Conservation (phyloP, 148 eudicot genomes). For the Silene uniflora region DNA sequence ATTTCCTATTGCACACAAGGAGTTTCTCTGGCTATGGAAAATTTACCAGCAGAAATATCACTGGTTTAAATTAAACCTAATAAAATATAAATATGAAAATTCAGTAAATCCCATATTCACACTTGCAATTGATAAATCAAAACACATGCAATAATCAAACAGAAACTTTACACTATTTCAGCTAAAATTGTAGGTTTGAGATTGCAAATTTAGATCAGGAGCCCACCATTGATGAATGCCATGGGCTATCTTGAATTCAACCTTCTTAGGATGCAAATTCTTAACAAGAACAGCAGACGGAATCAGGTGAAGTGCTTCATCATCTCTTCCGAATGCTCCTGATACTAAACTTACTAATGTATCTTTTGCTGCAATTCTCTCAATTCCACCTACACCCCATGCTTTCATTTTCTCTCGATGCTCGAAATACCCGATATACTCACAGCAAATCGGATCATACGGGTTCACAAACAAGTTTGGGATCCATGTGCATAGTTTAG, state of each 20-base stretch:
- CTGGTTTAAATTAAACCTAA: too few species aligned
- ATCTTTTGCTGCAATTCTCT: slow-evolving; percentile 26
- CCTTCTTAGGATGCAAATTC: slow-evolving; percentile 21
- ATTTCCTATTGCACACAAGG: too few species aligned
- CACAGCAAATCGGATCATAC: slow-evolving; percentile 32
- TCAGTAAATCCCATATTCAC: neutral
- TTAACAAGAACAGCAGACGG: slow-evolving; percentile 31
- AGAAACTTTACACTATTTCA: neutral
- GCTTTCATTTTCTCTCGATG: slow-evolving; percentile 32
- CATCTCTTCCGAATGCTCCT: slow-evolving; percentile 29
- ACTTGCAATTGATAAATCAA: neutral
- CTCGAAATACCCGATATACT: slow-evolving; percentile 43
- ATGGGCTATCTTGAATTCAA: slow-evolving; percentile 29
- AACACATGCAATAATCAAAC: neutral
- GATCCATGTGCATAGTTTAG: slow-evolving; percentile 24
- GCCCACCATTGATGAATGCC: slow-evolving; percentile 47
- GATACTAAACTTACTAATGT: slow-evolving; percentile 23
- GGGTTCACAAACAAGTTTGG: slow-evolving; percentile 40
- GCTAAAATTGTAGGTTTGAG: slow-evolving; percentile 15
- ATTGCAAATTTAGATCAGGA: slow-evolving; percentile 25
- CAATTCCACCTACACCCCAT: slow-evolving; percentile 24
- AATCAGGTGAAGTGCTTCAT: slow-evolving; percentile 34
- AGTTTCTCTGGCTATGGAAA: too few species aligned
- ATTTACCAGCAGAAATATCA: too few species aligned
- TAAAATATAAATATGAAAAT: too few species aligned